Conservation (phyloP, 305 asterid genomes). For the Fraxinus sp. region DNA sequence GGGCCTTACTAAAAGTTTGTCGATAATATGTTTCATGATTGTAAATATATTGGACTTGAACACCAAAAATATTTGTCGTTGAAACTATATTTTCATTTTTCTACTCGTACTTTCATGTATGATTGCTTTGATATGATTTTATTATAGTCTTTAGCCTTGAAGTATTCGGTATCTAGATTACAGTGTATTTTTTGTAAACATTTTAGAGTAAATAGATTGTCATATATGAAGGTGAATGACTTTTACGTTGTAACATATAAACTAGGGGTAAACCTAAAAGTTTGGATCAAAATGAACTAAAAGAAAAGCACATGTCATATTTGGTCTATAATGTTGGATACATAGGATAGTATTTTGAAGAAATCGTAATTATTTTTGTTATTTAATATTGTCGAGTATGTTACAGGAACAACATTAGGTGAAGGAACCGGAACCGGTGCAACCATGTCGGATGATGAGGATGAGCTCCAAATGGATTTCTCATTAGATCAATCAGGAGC, state of each 20-base stretch:
- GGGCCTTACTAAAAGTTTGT: not conserved
- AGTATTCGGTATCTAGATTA: not conserved
- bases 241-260: not conserved
- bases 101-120: not conserved
- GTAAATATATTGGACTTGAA: no score
- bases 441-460: slow-evolving; percentile 92
- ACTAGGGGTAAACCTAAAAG: not conserved
- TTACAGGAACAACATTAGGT: slow-evolving; percentile 56
- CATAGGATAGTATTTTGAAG: not conserved
- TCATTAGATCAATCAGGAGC: slow-evolving; percentile 60
- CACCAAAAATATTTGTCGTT: not conserved
- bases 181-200: not conserved
- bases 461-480: slow-evolving; percentile 65
- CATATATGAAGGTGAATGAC: not conserved
- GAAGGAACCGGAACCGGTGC: slow-evolving; percentile 51
- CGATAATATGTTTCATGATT: not conserved
- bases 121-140: not conserved
- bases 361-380: not conserved
- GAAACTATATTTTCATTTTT: not conserved
- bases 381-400: not conserved
- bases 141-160: not conserved
- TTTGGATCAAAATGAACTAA: not conserved
- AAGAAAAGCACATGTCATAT: not conserved
- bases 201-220: not conserved
- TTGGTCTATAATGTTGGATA: not conserved